Base-by-base conservation (phyloP, 495 filamentous ascomycete genomes). In the Neurospora terricola region DNA sequence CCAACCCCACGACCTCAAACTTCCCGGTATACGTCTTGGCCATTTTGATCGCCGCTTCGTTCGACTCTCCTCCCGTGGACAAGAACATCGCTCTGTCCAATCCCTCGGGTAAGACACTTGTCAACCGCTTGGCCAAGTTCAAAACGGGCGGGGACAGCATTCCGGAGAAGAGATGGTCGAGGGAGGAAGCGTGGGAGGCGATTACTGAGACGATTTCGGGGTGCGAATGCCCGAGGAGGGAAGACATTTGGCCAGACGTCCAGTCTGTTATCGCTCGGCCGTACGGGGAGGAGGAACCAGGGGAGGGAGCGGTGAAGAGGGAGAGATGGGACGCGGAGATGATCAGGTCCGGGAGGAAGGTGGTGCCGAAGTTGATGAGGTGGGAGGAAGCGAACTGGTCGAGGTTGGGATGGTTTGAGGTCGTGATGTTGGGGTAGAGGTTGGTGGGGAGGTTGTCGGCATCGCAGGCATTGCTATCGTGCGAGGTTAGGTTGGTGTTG, bases 181-280 rank as follows among this genome's bases (percentile, higher is more conserved):
- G 83, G 39, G 80, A 72, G 1, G 76, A 77, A 18, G 84, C 82
- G 66, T 85, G 80, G 0, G 84, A 72, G 11, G 76, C 72, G 37
- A 88, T 84, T 0, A 84, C 81, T 30, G 84, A 73, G 8, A 89
- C 85, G 40, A 88, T 86, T 70, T 89, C 87, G 1, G 87, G 86
- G 73, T 89, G 83, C 0, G 83, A 84, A 73, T 89, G 87, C n/a
- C 87, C 87, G 1, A 89, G 80, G 0, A 89, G 79, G 30, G 84
- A 88, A 21, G 83, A 84, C 85, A 88, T 87, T 70, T 88, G 87
- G 38, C 87, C 87, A 0, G 87, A 88, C 0, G 87, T 88, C 80
- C 83, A 88, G 76, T 88, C 86, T 3, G 87, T 81, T 39, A 88
- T 85, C 30, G 77, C 77, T 12, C 80, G 78, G 27, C 80, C 80